These are phyloP conservation scores for Leishmania turanica DNA, from an alignment of 208 protist species.

Conservation along the genomic window DNA sequence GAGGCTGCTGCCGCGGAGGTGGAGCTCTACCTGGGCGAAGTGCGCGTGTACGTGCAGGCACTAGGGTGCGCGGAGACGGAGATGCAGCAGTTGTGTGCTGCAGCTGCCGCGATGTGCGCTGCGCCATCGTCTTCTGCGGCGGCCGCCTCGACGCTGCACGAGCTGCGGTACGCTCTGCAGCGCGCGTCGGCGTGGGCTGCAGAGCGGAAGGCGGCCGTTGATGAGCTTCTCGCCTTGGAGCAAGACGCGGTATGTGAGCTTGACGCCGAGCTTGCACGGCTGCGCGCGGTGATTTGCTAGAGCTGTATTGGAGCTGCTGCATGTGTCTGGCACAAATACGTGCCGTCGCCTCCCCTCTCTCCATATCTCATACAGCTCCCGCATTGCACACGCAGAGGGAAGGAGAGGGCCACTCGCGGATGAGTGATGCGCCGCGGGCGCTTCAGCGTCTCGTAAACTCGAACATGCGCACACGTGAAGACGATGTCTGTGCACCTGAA, in stretches of 20 bases:
- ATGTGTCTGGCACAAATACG: not conserved
- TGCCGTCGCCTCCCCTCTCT: not conserved
- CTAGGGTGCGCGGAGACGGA: constrained; percentile 27
- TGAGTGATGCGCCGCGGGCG: not conserved
- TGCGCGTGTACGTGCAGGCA: constrained; percentile 35
- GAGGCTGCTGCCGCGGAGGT: constrained; percentile 11
- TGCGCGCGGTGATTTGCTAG: constrained; percentile 3
- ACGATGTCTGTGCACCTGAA: not conserved
- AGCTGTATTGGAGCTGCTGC: not conserved
- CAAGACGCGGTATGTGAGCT: constrained; percentile 4
- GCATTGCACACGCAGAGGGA: not conserved
- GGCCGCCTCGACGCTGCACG: constrained; percentile 7
- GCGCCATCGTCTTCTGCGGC: not conserved
- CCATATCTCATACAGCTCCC: not conserved
- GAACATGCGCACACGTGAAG: not conserved
- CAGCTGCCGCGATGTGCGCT: not conserved
- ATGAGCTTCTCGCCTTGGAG: constrained; percentile 14
- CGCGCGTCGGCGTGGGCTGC: constrained; percentile 1
- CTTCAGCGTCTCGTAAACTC: not conserved
- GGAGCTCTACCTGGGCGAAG: constrained; percentile 14
- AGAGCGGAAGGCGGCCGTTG: constrained; percentile 2
- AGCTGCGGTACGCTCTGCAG: constrained; percentile 12
- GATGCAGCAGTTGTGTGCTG: constrained; percentile 9
- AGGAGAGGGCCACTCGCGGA: not conserved
- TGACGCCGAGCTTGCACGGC: constrained; percentile 13